Percentiles rank a stretch among this genome's conserved stretches.
These are phyloP conservation scores for Trifolium fragiferum DNA, from an alignment of 306 rosid species.

Conservation along the genomic window DNA sequence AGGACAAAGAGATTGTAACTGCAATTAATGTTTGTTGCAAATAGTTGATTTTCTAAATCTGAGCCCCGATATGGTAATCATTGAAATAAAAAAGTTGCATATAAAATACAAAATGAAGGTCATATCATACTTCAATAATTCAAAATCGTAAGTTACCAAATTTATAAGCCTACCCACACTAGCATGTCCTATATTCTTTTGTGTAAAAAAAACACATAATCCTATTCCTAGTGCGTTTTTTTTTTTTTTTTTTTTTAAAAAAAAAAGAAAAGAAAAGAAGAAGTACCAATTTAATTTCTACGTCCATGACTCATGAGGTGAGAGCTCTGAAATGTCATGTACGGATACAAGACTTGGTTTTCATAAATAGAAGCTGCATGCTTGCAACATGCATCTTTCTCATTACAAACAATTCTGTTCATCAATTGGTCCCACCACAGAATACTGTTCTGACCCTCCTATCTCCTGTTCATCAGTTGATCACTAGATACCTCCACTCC, in stretches of 20 bases:
- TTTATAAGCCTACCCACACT: neutral
- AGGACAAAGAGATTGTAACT: too few species aligned
- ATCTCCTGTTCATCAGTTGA: neutral
- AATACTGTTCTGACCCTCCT: neutral
- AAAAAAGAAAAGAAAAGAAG: too few species aligned
- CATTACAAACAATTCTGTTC: slow-evolving; percentile 4
- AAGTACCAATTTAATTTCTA: neutral
- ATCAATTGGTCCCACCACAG: slow-evolving; percentile 19
- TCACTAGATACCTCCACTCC: neutral
- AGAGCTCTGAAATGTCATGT: neutral
- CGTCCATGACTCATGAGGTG: neutral
- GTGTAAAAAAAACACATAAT: too few species aligned
- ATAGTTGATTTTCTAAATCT: too few species aligned
- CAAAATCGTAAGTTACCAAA: neutral
- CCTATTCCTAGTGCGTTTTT: too few species aligned
- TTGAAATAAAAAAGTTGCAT: neutral
- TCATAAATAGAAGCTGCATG: slow-evolving; percentile 16
- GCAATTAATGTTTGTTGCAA: too few species aligned
- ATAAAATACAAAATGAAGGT: neutral
- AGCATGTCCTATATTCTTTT: neutral
- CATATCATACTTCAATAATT: neutral
- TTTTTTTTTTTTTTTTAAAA: too few species aligned
- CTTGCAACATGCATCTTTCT: slow-evolving; percentile 2
- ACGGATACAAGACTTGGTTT: slow-evolving; percentile 9
- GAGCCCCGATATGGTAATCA: too few species aligned